Base-by-base conservation (phyloP, 306 rosid genomes). In the Glycine latifolia region DNA sequence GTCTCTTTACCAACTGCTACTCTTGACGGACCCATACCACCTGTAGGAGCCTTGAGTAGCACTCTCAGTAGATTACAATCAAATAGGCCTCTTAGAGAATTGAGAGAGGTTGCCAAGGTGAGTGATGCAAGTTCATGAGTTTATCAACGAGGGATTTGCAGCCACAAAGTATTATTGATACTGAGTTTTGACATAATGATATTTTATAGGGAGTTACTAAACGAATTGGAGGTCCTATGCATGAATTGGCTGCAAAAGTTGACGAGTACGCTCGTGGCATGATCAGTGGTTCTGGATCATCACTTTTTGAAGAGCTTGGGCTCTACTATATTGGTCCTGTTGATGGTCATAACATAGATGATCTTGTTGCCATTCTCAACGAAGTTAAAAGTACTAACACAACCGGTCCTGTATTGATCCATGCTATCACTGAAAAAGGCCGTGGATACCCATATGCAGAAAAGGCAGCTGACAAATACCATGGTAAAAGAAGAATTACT, bases 181-280 rank as follows among this genome's bases (percentile, higher is more conserved):
- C 82, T 78, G 82, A 66, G 61, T 80, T 15, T 52, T 53, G 46
- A 78, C 69, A 31, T 41, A 77, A 60, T 83, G 78, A 35, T 65
- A 10, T 77, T 67, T n/a, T 79, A 17, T 85, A 95, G 98, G 99
- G 99, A 55, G 87, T 96, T 44, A 93, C 99, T 2, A 96, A 96
- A 84, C 94, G 79, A 87, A 86, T 96, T 67, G 98, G 99, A 39
- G 99, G 99, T 7, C 85, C 96, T 0, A 95, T 96, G 90, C 99
- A 96, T 86, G 96, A 93, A 79, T 87, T 96, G 89, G 99, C 98
- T 10, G 96, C 99, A 61, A 96, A 96, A 88, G 99, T 96, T 73
- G 99, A 96, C 62, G 99, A 92, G 75, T 93, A 96, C 87, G 98
- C 99, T 77, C 98, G 99, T 79, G 99, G 99, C 35, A 96, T 96